Percentiles rank a stretch among this genome's conserved stretches.
phyloP scores from a whole-genome alignment of 495 filamentous ascomycete genomes.

The Penicillium atrosanguineum region DNA sequence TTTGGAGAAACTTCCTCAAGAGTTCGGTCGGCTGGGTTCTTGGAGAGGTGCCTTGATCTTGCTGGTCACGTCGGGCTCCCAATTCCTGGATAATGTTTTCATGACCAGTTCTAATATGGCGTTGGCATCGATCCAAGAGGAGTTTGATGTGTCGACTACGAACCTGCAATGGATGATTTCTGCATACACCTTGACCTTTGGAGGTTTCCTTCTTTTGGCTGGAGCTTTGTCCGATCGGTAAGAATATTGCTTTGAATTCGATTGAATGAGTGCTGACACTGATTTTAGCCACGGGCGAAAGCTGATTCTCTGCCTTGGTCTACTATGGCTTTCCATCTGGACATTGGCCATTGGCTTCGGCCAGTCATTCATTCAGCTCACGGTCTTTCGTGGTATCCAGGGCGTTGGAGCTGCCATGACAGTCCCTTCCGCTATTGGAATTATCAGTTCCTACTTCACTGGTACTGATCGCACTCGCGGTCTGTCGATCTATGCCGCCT shows the following conservation, averaged over 20 bases:
- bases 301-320: constrained; percentile 32
- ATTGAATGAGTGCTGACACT: neutral
- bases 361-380: constrained; percentile 34
- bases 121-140: constrained; percentile 34
- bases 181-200: constrained; percentile 38
- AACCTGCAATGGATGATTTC: constrained; percentile 42
- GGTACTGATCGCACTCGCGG: constrained; percentile 33
- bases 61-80: constrained; percentile 37
- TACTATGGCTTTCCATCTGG: constrained; percentile 35
- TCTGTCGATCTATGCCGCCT: constrained; percentile 35
- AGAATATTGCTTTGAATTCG: neutral
- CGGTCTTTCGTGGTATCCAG: constrained; percentile 35
- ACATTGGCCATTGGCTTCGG: constrained; percentile 38
- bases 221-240: constrained; percentile 38
- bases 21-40: constrained; percentile 28
- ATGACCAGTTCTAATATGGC: constrained; percentile 41
- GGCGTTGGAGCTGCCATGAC: constrained; percentile 38
- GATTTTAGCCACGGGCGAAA: constrained; percentile 31
- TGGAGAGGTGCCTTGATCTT: constrained; percentile 36
- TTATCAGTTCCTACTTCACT: constrained; percentile 40
- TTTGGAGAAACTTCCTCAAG: constrained; percentile 24
- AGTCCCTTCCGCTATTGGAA: constrained; percentile 38
- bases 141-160: constrained; percentile 32
- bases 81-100: constrained; percentile 40
- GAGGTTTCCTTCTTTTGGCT: constrained; percentile 33